phyloP scores from a whole-genome alignment of 116 monocot species.

The Phalaenopsis hybrid region DNA sequence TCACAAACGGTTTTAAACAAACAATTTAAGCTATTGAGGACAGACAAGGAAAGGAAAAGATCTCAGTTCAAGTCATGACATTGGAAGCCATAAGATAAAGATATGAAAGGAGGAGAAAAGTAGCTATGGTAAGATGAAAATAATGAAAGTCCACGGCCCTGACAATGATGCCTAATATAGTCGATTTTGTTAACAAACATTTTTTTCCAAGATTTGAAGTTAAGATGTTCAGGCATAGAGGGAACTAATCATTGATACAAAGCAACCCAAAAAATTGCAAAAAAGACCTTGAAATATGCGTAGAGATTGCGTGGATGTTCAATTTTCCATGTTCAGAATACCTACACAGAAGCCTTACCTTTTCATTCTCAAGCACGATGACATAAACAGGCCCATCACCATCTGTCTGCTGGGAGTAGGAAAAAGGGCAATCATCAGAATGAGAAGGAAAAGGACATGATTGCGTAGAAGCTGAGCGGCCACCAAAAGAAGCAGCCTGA shows the following conservation, averaged over 20 bases:
- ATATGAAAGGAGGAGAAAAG: background rate
- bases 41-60: background rate
- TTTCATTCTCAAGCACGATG: constrained; percentile 81
- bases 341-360: constrained; percentile 33
- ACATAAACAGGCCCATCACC: constrained; percentile 65
- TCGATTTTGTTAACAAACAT: too few species aligned
- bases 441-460: constrained; percentile 23
- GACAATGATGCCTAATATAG: too few species aligned
- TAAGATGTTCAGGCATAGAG: background rate
- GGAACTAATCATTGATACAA: background rate
- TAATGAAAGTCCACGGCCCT: too few species aligned
- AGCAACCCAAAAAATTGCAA: background rate
- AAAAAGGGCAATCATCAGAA: constrained; percentile 23
- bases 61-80: background rate
- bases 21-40: background rate
- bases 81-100: background rate
- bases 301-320: too few species aligned
- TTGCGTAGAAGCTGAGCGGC: constrained; percentile 12
- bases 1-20: too few species aligned
- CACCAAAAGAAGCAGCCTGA: constrained; percentile 5
- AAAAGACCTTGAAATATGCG: background rate
- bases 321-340: background rate
- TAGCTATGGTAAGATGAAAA: background rate
- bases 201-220: too few species aligned
- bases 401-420: constrained; percentile 15